Base-by-base conservation (phyloP, 495 filamentous ascomycete species). In the Aspergillus hancockii region DNA sequence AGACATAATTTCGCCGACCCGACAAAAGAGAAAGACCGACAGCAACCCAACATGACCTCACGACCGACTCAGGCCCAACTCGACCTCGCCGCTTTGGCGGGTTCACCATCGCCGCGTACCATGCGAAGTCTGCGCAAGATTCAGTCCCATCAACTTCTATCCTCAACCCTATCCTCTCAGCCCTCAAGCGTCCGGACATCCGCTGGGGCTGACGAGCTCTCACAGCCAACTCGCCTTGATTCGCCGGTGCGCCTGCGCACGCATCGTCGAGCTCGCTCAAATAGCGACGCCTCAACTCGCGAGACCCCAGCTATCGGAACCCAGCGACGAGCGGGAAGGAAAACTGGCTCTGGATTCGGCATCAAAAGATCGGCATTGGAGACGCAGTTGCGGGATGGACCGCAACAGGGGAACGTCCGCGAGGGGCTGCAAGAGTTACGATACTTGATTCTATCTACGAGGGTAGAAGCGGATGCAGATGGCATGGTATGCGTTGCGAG, bases 381-480 rank as follows among this genome's bases (percentile, higher is more conserved):
- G 62, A 76, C 71, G 45, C 66, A 91, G 3, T 70, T 92, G 23
- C 83, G 88, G 56, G 88, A 90, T 54, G 91, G 91, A 0, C 90
- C 90, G 13, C 87, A 87, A 10, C 76, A 81, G 68, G 88, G 86
- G 36, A 84, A 93, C 65, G 67, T 89, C 6, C 66, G 75, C 1
- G 81, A 84, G 46, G 88, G 85, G 4, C 80, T 96, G 34, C 82
- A 90, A 59, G 88, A 89, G 62, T 76, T 92, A 65, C 85, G 91
- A 57, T 83, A 89, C 67, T 85, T 89, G 62, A 85, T 97, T 40
- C 70, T 97, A 30, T 86, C 87, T 47, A 85, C 89, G 62, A 89
- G 89, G 57, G 86, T 96, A 36, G 89, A 90, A 63, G 86, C 88
- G 47, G 91, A 94, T 70, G 82, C 76, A 53, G 92, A 97, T 79